Evolutionary conservation across 2,329 filamentous ascomycete species (phyloP).

Genomic region (Hysterium pulicare): DNA sequence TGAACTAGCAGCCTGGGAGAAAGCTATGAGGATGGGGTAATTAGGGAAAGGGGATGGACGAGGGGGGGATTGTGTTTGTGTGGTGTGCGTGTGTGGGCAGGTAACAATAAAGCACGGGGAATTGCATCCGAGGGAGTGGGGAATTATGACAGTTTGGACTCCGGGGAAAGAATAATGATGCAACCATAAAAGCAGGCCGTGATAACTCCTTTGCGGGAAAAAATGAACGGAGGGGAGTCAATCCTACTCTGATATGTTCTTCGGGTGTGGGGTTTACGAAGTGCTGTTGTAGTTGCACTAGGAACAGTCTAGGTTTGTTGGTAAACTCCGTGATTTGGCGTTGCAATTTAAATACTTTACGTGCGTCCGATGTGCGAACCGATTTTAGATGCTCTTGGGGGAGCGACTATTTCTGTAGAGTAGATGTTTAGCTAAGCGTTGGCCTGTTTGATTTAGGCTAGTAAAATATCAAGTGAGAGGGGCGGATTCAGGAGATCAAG

Average conservation of each 20-base stretch:
- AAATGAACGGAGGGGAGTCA: slow-evolving; percentile 27
- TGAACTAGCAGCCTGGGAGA: slow-evolving; percentile 8
- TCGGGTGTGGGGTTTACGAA: slow-evolving; percentile 12
- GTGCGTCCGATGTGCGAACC: slow-evolving; percentile 6
- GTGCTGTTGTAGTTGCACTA: not conserved
- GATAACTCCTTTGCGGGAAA: slow-evolving; percentile 17
- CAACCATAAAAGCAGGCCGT: slow-evolving; percentile 9
- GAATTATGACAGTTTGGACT: not conserved
- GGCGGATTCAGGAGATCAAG: slow-evolving; percentile 3
- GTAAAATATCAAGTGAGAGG: not conserved
- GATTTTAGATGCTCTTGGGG: slow-evolving; percentile 52
- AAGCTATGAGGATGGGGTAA: slow-evolving; percentile 8
- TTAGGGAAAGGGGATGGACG: slow-evolving; percentile 8
- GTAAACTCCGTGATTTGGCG: slow-evolving; percentile 4
- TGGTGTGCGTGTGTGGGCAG: no score
- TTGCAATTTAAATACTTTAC: slow-evolving; percentile 7
- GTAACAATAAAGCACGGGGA: not conserved
- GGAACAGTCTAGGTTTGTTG: slow-evolving; percentile 4
- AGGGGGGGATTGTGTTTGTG: no score
- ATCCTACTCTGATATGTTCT: slow-evolving; percentile 26
- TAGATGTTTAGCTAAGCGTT: slow-evolving; percentile 4
- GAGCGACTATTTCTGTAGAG: slow-evolving; percentile 48
- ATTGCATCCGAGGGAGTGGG: not conserved
- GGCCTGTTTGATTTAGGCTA: not conserved
- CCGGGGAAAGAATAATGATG: slow-evolving; percentile 3